A percentile compares a stretch with the other conserved stretches of the same genome.
Conservation (phyloP, 2,329 filamentous ascomycete genomes). For the Ophiostoma himal-ulmi region DNA sequence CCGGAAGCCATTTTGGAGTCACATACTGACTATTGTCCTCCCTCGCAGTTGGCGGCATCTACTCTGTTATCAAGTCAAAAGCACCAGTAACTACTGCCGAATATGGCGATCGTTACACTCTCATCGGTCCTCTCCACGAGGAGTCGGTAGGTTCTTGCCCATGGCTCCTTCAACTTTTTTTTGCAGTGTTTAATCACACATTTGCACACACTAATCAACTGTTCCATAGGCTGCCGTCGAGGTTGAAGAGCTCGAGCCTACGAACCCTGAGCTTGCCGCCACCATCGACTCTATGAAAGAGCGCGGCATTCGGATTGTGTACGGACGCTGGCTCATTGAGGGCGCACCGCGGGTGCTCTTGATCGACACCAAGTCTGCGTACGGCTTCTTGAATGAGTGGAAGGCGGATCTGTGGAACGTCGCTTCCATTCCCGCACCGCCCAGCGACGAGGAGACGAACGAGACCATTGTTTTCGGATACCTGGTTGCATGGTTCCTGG, state of each 20-base stretch:
- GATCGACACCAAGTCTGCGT: conserved; percentile 91
- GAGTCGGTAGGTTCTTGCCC: conserved; percentile 59
- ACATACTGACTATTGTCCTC: not conserved
- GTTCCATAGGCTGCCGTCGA: conserved; percentile 79
- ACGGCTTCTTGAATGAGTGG: conserved; percentile 90
- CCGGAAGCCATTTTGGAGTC: not conserved
- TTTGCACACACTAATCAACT: not conserved
- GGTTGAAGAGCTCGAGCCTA: conserved; percentile 86
- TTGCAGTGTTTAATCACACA: not conserved
- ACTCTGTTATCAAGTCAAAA: conserved; percentile 98
- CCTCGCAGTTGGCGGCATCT: conserved; percentile 82
- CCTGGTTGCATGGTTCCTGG: conserved; percentile 93
- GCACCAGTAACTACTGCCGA: conserved; percentile 95
- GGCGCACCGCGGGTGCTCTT: conserved; percentile 89
- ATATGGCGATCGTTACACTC: conserved; percentile 94
- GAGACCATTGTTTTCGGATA: conserved; percentile 98
- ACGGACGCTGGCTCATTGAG: conserved; percentile 96
- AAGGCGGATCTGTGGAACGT: conserved; percentile 92
- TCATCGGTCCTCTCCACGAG: conserved; percentile 90
- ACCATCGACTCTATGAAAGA: conserved; percentile 92
- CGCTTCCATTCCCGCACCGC: conserved; percentile 88
- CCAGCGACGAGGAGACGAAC: conserved; percentile 89
- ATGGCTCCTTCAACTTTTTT: not conserved
- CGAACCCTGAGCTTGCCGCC: conserved; percentile 67
- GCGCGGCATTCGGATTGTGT: conserved; percentile 81